A percentile compares a stretch with the other conserved stretches of the same genome.
Conservation (phyloP, 495 filamentous ascomycete genomes). For the Trichoderma erinaceum region DNA sequence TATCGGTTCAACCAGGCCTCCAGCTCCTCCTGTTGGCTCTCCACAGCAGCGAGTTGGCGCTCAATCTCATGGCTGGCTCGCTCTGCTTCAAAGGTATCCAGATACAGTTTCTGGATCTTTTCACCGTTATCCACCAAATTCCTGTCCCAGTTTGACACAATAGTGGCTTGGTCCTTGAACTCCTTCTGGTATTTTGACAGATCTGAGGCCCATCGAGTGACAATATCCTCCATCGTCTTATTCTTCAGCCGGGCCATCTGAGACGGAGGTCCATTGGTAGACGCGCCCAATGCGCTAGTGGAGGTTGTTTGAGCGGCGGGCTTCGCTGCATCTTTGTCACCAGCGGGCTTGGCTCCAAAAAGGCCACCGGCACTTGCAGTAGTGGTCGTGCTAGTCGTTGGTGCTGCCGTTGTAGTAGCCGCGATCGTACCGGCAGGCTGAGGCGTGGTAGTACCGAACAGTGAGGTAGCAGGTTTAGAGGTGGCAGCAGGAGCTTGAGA, state of each 20-base stretch:
- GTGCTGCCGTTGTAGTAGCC: background rate
- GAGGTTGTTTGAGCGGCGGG: constrained; percentile 18
- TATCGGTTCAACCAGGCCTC: constrained; percentile 79
- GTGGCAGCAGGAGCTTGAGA: constrained; percentile 20
- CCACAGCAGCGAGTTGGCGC: constrained; percentile 77
- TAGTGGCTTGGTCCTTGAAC: constrained; percentile 80
- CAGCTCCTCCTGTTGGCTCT: constrained; percentile 86
- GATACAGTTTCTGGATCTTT: constrained; percentile 85
- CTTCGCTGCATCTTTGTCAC: constrained; percentile 16
- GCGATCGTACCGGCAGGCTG: constrained; percentile 18
- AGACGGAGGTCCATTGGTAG: constrained; percentile 72
- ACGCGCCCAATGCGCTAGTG: constrained; percentile 48
- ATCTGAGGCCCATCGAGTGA: constrained; percentile 95
- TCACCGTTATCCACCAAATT: constrained; percentile 85
- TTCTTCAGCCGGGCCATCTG: constrained; percentile 86
- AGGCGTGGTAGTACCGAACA: constrained; percentile 20
- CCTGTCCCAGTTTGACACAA: constrained; percentile 86
- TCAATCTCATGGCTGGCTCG: constrained; percentile 85
- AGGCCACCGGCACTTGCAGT: constrained; percentile 18
- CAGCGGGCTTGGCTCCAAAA: constrained; percentile 20
- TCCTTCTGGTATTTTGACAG: constrained; percentile 92
- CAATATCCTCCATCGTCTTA: constrained; percentile 99
- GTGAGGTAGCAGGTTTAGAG: constrained; percentile 17
- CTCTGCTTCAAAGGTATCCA: constrained; percentile 83
- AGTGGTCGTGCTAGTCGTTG: constrained; percentile 11